These are phyloP conservation scores for Alternaria atra DNA, from an alignment of 2,329 filamentous ascomycete genomes.

Conservation along the genomic window DNA sequence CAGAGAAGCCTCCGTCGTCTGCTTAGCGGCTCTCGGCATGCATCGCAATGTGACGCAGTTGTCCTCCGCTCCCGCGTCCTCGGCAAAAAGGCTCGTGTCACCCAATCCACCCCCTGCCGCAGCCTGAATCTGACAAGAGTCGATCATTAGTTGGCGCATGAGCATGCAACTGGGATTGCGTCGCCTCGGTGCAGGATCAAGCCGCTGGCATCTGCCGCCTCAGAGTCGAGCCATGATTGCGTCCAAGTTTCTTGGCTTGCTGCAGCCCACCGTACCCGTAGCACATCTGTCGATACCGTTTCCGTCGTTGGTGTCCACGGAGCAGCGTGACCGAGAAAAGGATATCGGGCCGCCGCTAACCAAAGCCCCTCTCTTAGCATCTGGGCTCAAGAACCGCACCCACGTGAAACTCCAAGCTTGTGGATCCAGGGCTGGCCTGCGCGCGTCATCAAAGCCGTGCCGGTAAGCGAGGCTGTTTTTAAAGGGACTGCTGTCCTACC, in stretches of 20 bases:
- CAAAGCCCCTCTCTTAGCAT: constrained; percentile 35
- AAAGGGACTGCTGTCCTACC: constrained; percentile 10
- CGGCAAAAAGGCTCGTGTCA: constrained; percentile 44
- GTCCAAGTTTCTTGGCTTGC: constrained; percentile 18
- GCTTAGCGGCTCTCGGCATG: constrained; percentile 39
- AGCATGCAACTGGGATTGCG: constrained; percentile 38
- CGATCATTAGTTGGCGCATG: constrained; percentile 44
- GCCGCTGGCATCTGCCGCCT: constrained; percentile 36
- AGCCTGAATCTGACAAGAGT: constrained; percentile 40
- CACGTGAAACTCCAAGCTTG: constrained; percentile 45
- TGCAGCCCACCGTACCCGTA: constrained; percentile 25
- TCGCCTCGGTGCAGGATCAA: constrained; percentile 41
- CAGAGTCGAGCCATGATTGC: constrained; percentile 24
- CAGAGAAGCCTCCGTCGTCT: constrained; percentile 43
- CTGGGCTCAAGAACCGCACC: constrained; percentile 37
- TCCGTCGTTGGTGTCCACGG: constrained; percentile 29
- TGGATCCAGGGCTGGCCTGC: constrained; percentile 43
- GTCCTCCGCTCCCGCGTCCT: constrained; percentile 46
- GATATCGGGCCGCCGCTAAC: constrained; percentile 37
- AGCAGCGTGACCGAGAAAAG: constrained; percentile 34
- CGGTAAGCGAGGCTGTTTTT: constrained; percentile 34
- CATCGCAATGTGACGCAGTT: constrained; percentile 43
- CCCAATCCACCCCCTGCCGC: constrained; percentile 39
- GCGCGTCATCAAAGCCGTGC: constrained; percentile 44
- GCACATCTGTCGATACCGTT: constrained; percentile 33